Evolutionary conservation across 2,329 filamentous ascomycete genomes (phyloP).

Genomic region (Ascochyta fabae): DNA sequence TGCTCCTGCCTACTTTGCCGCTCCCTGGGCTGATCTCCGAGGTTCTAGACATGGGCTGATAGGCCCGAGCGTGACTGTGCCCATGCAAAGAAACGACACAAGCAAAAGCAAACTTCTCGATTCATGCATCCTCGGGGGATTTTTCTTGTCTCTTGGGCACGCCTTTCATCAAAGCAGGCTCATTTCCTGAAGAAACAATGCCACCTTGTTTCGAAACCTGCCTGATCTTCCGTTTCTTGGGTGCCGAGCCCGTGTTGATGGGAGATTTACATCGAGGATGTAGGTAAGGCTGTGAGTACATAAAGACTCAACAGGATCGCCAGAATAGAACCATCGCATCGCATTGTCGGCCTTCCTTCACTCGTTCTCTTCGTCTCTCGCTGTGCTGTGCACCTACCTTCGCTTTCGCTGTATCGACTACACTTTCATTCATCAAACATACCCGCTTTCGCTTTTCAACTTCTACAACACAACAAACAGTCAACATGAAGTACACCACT

Average conservation of each 20-base stretch:
- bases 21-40: conserved; percentile 5
- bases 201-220: conserved; percentile 20
- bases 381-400: conserved; percentile 33
- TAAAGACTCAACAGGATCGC: background rate
- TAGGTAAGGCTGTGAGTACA: background rate
- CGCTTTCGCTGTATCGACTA: conserved; percentile 7
- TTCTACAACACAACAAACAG: background rate
- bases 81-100: background rate
- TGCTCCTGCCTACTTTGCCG: background rate
- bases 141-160: background rate
- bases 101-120: conserved; percentile 1
- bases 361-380: conserved; percentile 17
- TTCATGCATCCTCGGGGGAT: background rate
- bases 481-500: conserved; percentile 37
- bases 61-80: background rate
- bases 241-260: background rate
- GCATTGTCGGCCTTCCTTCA: conserved; percentile 11
- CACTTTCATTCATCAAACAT: conserved; percentile 3
- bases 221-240: conserved; percentile 1
- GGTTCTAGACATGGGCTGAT: conserved; percentile 1
- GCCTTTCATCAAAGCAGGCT: conserved; percentile 1
- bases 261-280: background rate
- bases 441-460: conserved; percentile 1
- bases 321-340: conserved; percentile 6
- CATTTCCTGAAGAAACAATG: conserved; percentile 17